These are phyloP conservation scores for Teratosphaeria viscida DNA, from an alignment of 2,329 filamentous ascomycete species.

Conservation along the genomic window DNA sequence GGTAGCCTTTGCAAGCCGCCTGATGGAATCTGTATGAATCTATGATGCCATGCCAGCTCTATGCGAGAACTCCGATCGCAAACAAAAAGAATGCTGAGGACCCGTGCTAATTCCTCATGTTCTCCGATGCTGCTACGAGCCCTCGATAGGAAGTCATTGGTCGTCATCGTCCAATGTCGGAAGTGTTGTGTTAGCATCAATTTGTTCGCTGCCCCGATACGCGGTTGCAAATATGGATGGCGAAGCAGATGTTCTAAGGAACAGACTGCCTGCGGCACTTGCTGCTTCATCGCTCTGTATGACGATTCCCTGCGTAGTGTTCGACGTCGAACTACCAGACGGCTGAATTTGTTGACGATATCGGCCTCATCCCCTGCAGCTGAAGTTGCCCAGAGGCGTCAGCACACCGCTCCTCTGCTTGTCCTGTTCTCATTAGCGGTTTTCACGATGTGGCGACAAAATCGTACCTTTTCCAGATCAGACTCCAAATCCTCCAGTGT, in stretches of 20 bases:
- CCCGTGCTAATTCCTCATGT: background rate
- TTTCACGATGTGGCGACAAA: background rate
- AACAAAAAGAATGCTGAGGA: background rate
- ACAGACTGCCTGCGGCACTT: background rate
- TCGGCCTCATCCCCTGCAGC: background rate
- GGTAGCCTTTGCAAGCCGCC: background rate
- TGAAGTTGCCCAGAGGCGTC: background rate
- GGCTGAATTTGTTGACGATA: background rate
- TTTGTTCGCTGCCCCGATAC: background rate
- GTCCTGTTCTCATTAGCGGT: background rate
- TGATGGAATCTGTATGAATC: background rate
- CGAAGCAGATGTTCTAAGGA: background rate
- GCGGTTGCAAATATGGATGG: background rate
- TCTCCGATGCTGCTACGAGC: background rate
- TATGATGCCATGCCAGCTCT: background rate
- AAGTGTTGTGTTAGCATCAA: background rate
- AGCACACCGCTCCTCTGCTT: background rate
- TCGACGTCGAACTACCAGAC: background rate
- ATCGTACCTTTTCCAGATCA: background rate
- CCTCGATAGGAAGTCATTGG: background rate
- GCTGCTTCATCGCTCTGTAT: background rate
- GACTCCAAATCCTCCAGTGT: background rate
- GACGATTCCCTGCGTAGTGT: background rate
- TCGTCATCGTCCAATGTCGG: background rate
- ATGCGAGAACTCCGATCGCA: background rate